Base-by-base conservation (phyloP, 108 stramenopile species). In the Skeletonema menzelii region DNA sequence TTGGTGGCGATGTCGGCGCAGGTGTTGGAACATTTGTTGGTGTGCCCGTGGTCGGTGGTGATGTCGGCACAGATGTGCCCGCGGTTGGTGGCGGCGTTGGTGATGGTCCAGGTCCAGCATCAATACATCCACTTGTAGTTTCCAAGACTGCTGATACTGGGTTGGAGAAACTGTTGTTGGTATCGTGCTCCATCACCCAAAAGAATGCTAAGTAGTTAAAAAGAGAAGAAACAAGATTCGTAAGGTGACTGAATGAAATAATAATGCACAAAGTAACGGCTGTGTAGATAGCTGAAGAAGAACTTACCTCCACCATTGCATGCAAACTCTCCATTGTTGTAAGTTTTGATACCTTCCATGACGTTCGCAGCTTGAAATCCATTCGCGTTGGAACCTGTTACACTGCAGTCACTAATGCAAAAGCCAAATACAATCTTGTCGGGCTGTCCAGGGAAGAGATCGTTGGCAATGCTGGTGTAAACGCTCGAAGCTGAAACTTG, bases 221-320 rank as follows among this genome's bases (percentile, higher is more conserved):
- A 17, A 53, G 20, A 22, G 2, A 7, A n/a, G n/a, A n/a, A n/a
- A n/a, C n/a, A 53, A 53, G 8, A 24, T 15, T 22, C 20, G 22
- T 53, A 22, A 53, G 49, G 8, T 53, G 19, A 10, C 10, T 24
- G 22, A 22, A 8, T 22, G 22, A 22, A n/a, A 8, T 22, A 22
- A 7, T 53, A 17, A 12, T 46, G 44, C 44, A 46, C 22, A 53
- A 49, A 53, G 22, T 10, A 53, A 53, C 3, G 20, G 8, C 8
- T 22, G 8, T 32, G 1, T 32, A 4, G 15, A 20, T 20, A 49
- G 20, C 19, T 53, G 8, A 24, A 22, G 20, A 53, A 53, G 6
- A 53, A 53, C 49, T 53, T 24, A 53, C 49, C 86, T 11, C 87
- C 87, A 38, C 87, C 87, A 64, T 85, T 80, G 57, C 87, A 87